Percentiles rank a stretch among this genome's conserved stretches.
Evolutionary conservation across 2,329 filamentous ascomycete genomes (phyloP).

Genomic region (Rhynchosporium secalis): DNA sequence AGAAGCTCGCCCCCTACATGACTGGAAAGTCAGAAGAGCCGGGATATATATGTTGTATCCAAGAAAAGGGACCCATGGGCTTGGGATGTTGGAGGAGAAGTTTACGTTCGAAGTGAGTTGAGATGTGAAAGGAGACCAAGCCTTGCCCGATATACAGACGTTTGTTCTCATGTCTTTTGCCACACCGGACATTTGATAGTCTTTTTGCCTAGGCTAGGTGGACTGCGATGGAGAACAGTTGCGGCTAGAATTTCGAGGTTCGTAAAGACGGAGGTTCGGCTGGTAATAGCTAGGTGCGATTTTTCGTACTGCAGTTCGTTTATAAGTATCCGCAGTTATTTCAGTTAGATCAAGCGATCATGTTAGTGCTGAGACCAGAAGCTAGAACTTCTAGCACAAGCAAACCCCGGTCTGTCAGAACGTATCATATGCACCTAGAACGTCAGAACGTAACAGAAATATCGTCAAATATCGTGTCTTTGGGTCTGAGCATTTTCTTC

Average conservation of each 20-base stretch:
- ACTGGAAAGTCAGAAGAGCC: neutral
- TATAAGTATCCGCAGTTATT: too few species aligned
- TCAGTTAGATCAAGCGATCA: too few species aligned
- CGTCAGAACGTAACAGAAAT: neutral
- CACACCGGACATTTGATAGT: neutral
- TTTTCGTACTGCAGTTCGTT: too few species aligned
- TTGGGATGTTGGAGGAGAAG: neutral
- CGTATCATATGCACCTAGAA: slow-evolving; percentile 4
- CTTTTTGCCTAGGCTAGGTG: neutral
- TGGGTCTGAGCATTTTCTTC: neutral
- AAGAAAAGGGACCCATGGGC: neutral
- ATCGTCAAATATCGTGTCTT: neutral
- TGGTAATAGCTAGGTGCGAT: too few species aligned
- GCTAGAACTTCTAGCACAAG: neutral
- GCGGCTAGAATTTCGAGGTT: neutral
- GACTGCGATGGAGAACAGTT: neutral
- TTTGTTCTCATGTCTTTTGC: neutral
- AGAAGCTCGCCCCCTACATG: neutral
- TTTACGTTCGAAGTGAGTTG: neutral
- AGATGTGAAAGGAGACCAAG: neutral
- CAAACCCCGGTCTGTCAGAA: slow-evolving; percentile 6
- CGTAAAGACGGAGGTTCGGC: too few species aligned
- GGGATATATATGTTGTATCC: slow-evolving; percentile 2
- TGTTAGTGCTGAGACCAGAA: neutral
- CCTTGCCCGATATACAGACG: too few species aligned